A percentile compares a stretch with the other conserved stretches of the same genome.
phyloP scores from a whole-genome alignment of 305 asterid genomes.

The Rubia peregrina region DNA sequence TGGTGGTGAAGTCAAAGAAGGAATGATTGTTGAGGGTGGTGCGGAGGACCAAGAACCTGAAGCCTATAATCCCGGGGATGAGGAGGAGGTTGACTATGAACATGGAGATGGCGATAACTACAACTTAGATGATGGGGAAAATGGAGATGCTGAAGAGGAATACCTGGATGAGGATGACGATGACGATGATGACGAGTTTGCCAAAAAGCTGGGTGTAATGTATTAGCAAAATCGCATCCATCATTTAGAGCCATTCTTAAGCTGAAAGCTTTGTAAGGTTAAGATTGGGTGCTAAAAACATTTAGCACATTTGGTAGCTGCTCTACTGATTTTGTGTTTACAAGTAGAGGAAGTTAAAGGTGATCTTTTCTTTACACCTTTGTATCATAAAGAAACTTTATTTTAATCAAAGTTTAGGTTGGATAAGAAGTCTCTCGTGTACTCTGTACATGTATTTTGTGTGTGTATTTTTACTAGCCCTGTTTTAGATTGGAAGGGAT shows the following conservation, averaged over 20 bases:
- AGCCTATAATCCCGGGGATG: conserved; percentile 42
- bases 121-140: conserved; percentile 54
- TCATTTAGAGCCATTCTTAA: not conserved
- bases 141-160: conserved; percentile 50
- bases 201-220: conserved; percentile 78
- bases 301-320: conserved; percentile 15
- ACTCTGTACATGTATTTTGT: not conserved
- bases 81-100: conserved; percentile 50
- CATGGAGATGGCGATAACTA: conserved; percentile 57
- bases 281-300: conserved; percentile 16
- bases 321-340: conserved; percentile 25
- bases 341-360: conserved; percentile 16
- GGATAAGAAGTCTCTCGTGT: conserved; percentile 12
- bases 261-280: conserved; percentile 13
- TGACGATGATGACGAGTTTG: conserved; percentile 55
- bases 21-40: conserved; percentile 34
- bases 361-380: conserved; percentile 7
- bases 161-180: conserved; percentile 47
- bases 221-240: conserved; percentile 27
- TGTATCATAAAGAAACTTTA: conserved; percentile 18
- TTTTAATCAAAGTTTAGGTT: conserved; percentile 11
- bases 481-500: not conserved
- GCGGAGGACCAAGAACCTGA: conserved; percentile 37
- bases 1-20: conserved; percentile 45
- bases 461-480: not conserved